These are phyloP conservation scores for Plectosphaerella cucumerina DNA, from an alignment of 2,329 filamentous ascomycete genomes.

Conservation along the genomic window DNA sequence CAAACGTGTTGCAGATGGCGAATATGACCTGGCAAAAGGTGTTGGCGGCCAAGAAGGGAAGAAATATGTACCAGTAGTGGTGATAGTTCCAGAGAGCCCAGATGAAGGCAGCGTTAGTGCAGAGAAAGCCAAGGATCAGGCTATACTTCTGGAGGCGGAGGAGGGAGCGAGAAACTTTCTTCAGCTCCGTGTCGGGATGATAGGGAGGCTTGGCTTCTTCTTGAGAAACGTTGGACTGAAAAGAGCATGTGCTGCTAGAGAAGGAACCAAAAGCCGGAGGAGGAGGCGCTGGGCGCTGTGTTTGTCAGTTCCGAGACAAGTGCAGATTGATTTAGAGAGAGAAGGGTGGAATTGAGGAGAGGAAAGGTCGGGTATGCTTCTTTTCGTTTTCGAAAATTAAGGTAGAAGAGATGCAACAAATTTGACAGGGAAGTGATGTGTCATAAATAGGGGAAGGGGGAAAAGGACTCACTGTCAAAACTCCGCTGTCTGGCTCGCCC, in stretches of 20 bases:
- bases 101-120: constrained; percentile 30
- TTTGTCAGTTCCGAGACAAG: no score
- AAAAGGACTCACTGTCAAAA: no score
- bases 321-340: no score
- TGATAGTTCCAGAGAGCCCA: constrained; percentile 30
- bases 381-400: no score
- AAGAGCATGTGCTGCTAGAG: constrained; percentile 27
- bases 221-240: constrained; percentile 28
- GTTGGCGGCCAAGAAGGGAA: constrained; percentile 40
- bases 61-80: constrained; percentile 37
- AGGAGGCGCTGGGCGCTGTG: background rate
- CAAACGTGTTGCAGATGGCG: constrained; percentile 30
- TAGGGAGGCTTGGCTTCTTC: constrained; percentile 34
- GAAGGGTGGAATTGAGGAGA: no score
- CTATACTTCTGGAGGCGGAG: constrained; percentile 33
- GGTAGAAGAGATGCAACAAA: no score
- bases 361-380: no score
- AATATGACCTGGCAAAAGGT: constrained; percentile 38
- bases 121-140: constrained; percentile 27
- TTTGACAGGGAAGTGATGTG: no score
- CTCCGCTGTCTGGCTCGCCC: no score
- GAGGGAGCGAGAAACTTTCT: constrained; percentile 29
- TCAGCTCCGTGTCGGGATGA: constrained; percentile 34
- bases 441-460: no score
- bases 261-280: background rate